Evolutionary conservation across 2,329 filamentous ascomycete genomes (phyloP).

Genomic region (Ceratocystis cacaofunesta): DNA sequence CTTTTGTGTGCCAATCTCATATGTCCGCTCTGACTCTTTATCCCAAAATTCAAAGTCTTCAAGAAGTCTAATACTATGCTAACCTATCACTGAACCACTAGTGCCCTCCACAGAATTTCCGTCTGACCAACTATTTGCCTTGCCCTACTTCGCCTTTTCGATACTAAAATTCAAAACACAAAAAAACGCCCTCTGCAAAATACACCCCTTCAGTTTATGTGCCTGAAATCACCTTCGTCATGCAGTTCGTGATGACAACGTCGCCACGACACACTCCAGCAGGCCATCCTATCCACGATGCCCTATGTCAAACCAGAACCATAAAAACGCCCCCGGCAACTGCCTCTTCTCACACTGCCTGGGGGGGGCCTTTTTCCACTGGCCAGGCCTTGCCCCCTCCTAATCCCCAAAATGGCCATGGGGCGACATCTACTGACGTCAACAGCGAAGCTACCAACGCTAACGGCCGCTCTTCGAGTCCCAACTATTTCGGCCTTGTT

Average conservation of each 20-base stretch:
- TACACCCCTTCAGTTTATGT: background rate
- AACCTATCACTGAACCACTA: background rate
- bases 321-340: conserved; percentile 30
- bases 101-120: background rate
- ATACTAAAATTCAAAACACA: background rate
- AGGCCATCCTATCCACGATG: conserved; percentile 1
- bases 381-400: background rate
- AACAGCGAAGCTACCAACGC: background rate
- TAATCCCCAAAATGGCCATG: background rate
- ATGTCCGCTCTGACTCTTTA: background rate
- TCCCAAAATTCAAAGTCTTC: background rate
- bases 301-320: conserved; percentile 18
- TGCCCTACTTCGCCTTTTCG: background rate
- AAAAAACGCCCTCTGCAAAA: background rate
- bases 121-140: background rate
- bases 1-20: background rate
- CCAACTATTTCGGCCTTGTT: conserved; percentile 75
- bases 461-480: conserved; percentile 37
- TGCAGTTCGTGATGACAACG: conserved; percentile 14
- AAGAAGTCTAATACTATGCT: background rate
- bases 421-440: background rate
- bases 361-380: background rate
- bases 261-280: conserved; percentile 9
- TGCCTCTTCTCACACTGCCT: conserved; percentile 28
- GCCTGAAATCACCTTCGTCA: background rate